Conservation (phyloP, 257 asterid genomes). For the Mitragyna speciosa region DNA sequence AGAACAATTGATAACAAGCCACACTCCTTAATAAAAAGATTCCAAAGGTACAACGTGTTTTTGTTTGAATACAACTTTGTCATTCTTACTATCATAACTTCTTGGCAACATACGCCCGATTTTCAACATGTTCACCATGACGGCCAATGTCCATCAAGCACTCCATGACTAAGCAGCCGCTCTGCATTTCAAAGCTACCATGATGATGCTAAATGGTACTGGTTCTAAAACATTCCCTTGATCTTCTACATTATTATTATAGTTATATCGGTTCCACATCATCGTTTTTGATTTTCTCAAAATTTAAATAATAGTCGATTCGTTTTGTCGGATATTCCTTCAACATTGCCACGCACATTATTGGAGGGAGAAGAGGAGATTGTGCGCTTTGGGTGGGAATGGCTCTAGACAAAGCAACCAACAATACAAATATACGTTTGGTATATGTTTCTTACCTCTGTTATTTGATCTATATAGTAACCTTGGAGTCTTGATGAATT, state of each 20-base stretch:
- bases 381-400: conserved; percentile 25
- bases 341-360: conserved; percentile 28
- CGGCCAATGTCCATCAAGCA: conserved; percentile 16
- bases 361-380: conserved; percentile 14
- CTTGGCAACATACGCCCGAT: conserved; percentile 6
- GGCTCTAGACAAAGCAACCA: conserved; percentile 47
- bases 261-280: background rate
- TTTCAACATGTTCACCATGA: conserved; percentile 16
- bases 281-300: conserved; percentile 13
- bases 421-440: conserved; percentile 24
- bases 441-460: conserved; percentile 16
- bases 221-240: conserved; percentile 12
- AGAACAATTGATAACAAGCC: too few species aligned
- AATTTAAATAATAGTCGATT: conserved; percentile 26
- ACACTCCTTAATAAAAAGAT: conserved; percentile 12
- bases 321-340: conserved; percentile 41
- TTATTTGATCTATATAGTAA: background rate
- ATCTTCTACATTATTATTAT: conserved; percentile 14
- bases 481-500: background rate
- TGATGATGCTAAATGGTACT: background rate
- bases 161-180: conserved; percentile 9
- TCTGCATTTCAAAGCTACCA: conserved; percentile 9
- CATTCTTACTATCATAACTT: conserved; percentile 6
- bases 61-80: conserved; percentile 2
- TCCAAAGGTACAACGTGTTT: background rate